Evolutionary conservation across 345 rosid species (phyloP), one percentile per base, ranked within the genome.

Genomic region (Boechera divaricarpa): DNA sequence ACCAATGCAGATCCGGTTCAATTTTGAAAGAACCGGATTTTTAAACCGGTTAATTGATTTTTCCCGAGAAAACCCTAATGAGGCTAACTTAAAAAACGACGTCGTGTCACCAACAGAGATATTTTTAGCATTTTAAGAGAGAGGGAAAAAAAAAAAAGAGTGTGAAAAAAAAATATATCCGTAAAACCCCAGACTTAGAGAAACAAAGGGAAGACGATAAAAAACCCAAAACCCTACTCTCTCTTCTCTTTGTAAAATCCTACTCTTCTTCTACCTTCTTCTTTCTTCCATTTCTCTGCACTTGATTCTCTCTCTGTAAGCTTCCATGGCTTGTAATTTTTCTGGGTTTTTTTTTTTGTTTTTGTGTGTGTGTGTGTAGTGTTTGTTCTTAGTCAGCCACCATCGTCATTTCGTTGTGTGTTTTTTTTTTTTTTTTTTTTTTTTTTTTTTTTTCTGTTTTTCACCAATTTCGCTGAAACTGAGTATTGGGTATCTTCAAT

Each of bases 161-260:
- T 18, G 39, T 13, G 38, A 36, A 7, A 29, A 45, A 71, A 1
- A 13, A 66, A 63, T 33, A 60, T 44, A 77, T 78, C 80, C 87
- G 83, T 85, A 88, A 88, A 89, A 74, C 93, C 81, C 89, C 88
- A 82, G 85, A 82, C 73, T 36, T 18, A 70, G 71, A 62, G 64
- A 61, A 31, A 52, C 69, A 29, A 64, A 8, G 70, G 24, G 76
- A 56, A 49, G 77, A 71, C 48, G 47, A 78, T 71, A 72, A 77
- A 71, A 65, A 78, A 48, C 67, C 77, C 81, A 71, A 78, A 66
- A 67, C 73, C 66, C 79, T 71, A 53, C 76, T 28, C 70, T 72
- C 54, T 72, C 54, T 18, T 35, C n/a, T 47, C 48, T 48, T 48
- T 67, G 53, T 75, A 26, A 60, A 76, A 68, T 60, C 74, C 41